These are phyloP conservation scores for Medicago ruthenica DNA, from an alignment of 306 rosid species.

Conservation along the genomic window DNA sequence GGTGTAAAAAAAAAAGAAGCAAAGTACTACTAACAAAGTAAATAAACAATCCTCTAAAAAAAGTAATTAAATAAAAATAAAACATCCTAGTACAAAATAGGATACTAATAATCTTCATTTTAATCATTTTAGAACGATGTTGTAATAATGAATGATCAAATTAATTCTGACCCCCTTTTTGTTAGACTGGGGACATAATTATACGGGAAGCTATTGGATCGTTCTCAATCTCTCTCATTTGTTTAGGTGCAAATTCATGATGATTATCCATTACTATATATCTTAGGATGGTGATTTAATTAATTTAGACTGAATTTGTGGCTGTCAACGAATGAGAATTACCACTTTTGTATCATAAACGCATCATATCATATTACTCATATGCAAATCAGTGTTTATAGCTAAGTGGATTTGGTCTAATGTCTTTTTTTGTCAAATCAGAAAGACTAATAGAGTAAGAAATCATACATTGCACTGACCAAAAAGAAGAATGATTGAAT, in stretches of 20 bases:
- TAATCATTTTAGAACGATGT: too few relatives aligned
- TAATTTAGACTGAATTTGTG: slow-evolving; percentile 18
- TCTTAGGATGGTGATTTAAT: background rate
- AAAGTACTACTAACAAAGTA: too few relatives aligned
- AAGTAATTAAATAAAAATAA: too few relatives aligned
- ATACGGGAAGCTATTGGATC: background rate
- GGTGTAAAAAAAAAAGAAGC: too few relatives aligned
- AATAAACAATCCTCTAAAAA: too few relatives aligned
- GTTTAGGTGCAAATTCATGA: slow-evolving; percentile 32
- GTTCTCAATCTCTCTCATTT: slow-evolving; percentile 31
- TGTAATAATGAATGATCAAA: too few relatives aligned
- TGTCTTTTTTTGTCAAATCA: slow-evolving; percentile 31
- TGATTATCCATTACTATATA: background rate
- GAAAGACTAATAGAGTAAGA: slow-evolving; percentile 9
- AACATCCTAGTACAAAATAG: too few relatives aligned
- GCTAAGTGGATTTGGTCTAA: slow-evolving; percentile 22
- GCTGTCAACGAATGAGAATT: background rate
- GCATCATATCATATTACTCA: background rate
- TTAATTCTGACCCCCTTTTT: too few relatives aligned
- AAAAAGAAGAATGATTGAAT: slow-evolving; percentile 1
- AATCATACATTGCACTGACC: slow-evolving; percentile 29
- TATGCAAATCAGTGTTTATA: background rate
- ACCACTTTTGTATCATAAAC: slow-evolving; percentile 36
- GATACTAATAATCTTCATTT: too few relatives aligned
- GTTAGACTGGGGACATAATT: background rate